Conservation (phyloP, 306 rosid species). For the Prosopis cineraria region DNA sequence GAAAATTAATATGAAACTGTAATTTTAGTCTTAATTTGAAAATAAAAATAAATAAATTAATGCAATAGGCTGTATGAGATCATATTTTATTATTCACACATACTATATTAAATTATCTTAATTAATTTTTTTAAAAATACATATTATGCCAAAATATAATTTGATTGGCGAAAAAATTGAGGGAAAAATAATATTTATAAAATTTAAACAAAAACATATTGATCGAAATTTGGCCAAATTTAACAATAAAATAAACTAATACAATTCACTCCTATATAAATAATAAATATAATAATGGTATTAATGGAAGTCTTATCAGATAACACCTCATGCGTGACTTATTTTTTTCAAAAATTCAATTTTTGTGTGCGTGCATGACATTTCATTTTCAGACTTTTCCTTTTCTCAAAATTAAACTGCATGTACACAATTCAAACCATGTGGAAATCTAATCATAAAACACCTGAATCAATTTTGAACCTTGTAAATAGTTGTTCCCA, state of each 20-base stretch:
- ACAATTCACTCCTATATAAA: background rate
- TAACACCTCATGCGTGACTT: slow-evolving; percentile 27
- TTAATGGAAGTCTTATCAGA: slow-evolving; percentile 29
- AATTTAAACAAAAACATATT: background rate
- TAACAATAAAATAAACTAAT: background rate
- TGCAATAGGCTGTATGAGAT: no score
- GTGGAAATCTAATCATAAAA: slow-evolving; percentile 38
- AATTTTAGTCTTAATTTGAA: no score
- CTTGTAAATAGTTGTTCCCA: background rate
- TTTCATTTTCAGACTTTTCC: slow-evolving; percentile 25
- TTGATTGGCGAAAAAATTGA: background rate
- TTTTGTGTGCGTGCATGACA: slow-evolving; percentile 10
- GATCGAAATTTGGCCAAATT: background rate
- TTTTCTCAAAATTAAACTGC: slow-evolving; percentile 6
- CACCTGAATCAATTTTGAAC: slow-evolving; percentile 25
- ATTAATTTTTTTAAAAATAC: no score
- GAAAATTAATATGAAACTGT: no score
- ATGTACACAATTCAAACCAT: slow-evolving; percentile 18
- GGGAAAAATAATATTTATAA: background rate
- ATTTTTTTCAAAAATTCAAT: background rate
- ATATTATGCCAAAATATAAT: no score
- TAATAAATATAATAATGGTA: background rate
- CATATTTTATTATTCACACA: no score
- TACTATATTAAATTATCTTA: no score
- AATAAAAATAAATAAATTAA: no score